phyloP scores from a whole-genome alignment of 2,329 filamentous ascomycete species.

The Aspergillus japonicus region DNA sequence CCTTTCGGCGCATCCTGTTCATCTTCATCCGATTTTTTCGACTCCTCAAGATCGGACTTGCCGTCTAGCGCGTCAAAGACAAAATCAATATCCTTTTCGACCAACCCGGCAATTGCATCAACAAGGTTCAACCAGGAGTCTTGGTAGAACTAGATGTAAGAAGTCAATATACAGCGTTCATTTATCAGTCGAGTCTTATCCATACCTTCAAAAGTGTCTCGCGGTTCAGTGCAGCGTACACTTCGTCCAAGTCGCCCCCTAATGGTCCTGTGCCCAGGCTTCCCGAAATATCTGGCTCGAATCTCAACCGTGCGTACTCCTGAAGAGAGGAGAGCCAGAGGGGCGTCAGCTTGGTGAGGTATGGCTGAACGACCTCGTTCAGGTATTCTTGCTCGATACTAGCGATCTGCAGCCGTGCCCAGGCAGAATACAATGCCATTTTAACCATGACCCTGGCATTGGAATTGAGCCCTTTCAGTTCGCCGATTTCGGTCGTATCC shows the following conservation, averaged over 20 bases:
- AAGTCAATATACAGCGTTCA: neutral
- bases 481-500: slow-evolving; percentile 84
- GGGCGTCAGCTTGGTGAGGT: slow-evolving; percentile 85
- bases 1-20: slow-evolving; percentile 16
- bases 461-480: slow-evolving; percentile 85
- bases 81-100: slow-evolving; percentile 96
- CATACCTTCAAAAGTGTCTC: slow-evolving; percentile 77
- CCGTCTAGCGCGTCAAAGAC: slow-evolving; percentile 96
- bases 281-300: slow-evolving; percentile 96
- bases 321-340: slow-evolving; percentile 90
- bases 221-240: slow-evolving; percentile 91
- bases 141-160: slow-evolving; percentile 71
- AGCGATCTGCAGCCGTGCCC: slow-evolving; percentile 94
- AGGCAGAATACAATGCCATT: slow-evolving; percentile 93
- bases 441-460: slow-evolving; percentile 99
- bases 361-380: slow-evolving; percentile 80
- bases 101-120: slow-evolving; percentile 93
- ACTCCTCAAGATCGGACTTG: slow-evolving; percentile 51
- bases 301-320: slow-evolving; percentile 88
- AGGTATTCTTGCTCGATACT: slow-evolving; percentile 90
- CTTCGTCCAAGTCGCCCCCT: slow-evolving; percentile 83
- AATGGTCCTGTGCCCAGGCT: slow-evolving; percentile 77
- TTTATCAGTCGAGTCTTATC: neutral
- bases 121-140: slow-evolving; percentile 95
- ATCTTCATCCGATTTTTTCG: slow-evolving; percentile 32